Base-by-base conservation (phyloP, 495 filamentous ascomycete genomes). In the Tuber umbilicatum region DNA sequence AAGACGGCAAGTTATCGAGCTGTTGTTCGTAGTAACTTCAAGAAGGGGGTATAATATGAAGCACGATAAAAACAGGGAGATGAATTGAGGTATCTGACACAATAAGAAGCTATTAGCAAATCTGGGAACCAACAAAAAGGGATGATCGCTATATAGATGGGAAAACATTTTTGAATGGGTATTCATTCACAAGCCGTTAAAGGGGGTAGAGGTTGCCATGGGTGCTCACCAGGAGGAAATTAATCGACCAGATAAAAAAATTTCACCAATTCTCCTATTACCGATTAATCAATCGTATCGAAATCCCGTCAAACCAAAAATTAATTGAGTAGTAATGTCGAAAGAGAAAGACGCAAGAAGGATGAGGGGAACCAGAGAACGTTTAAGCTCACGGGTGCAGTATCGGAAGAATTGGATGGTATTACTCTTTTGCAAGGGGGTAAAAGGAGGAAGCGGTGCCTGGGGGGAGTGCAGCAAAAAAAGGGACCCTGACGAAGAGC, bases 361-460 rank as follows among this genome's bases (percentile, higher is more conserved):
- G 72, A 72, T 79, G 75, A 64, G 76, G 77, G 70, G 74, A 69
- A 78, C 71, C 80, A 73, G 72, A 68, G 73, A 50, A 69, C 68
- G 75, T 41, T 42, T 42, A 64, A 50, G 38, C 31, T 40, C 69
- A 55, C 39, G 50, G 47, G 75, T 78, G 78, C 60, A 67, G 70
- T 69, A 73, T 67, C 76, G 75, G 75, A 70, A 70, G 74, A 69
- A 79, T 77, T 79, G 77, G 75, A 79, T 73, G 77, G 75, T 79
- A 79, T 75, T 78, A 76, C 74, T 70, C 64, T 41, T 75, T 74
- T 42, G 55, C 55, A 74, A 78, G 78, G 69, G 74, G 68, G 67
- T 71, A 73, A 74, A 78, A 79, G 69, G 74, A 74, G 67, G 74
- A 73, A 73, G 70, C 67, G 70, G 73, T 55, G 42, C 31, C 69